Evolutionary conservation across 2,329 filamentous ascomycete genomes (phyloP).

Genomic region (Pseudogymnoascus sp.): DNA sequence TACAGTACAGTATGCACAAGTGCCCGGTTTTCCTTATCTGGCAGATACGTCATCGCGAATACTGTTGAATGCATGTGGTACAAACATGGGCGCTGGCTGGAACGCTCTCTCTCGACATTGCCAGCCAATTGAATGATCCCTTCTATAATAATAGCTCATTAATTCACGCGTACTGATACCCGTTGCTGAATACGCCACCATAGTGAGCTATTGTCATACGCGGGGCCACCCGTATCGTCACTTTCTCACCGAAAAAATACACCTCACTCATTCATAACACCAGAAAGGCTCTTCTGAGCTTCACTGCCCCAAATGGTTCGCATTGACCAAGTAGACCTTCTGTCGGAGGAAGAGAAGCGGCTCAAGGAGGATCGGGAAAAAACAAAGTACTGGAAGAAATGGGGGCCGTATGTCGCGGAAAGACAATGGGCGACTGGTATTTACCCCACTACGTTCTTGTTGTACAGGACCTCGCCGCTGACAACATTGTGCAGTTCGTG

Average conservation of each 20-base stretch:
- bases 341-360: constrained; percentile 84
- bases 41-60: background rate
- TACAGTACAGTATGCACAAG: background rate
- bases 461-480: constrained; percentile 12
- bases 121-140: background rate
- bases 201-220: constrained; percentile 1
- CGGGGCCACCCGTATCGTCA: background rate
- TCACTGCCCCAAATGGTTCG: constrained; percentile 61
- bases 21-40: constrained; percentile 6
- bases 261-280: background rate
- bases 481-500: constrained; percentile 53
- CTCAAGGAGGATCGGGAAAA: constrained; percentile 78
- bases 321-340: constrained; percentile 78
- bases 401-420: constrained; percentile 90
- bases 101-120: background rate
- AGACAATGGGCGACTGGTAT: constrained; percentile 90
- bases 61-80: constrained; percentile 4
- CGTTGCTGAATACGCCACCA: background rate
- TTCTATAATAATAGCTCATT: background rate
- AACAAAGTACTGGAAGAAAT: constrained; percentile 95
- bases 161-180: background rate
- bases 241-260: background rate
- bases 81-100: background rate
- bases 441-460: background rate
- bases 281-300: background rate